A percentile compares a stretch with the other conserved stretches of the same genome.
These are phyloP conservation scores for Discostella stelligera DNA, from an alignment of 352 stramenopile species.

Conservation along the genomic window DNA sequence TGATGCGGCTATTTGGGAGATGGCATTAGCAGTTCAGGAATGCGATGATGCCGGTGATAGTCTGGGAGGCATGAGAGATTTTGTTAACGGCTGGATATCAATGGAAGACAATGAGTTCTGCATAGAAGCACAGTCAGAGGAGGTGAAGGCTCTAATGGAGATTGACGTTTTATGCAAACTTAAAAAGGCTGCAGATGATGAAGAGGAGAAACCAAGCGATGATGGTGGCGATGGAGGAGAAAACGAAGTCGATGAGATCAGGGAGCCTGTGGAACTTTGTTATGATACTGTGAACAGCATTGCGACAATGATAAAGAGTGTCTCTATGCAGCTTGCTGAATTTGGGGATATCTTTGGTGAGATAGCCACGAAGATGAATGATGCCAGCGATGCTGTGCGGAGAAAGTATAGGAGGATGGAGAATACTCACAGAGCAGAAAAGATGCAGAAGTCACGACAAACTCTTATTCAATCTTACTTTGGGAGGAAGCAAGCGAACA, in stretches of 20 bases:
- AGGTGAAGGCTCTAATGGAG: background rate
- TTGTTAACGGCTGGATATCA: background rate
- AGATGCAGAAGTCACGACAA: no score
- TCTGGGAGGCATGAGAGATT: background rate
- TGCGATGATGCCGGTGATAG: background rate
- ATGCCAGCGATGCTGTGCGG: background rate
- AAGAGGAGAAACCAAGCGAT: no score
- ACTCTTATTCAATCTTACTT: no score
- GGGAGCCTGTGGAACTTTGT: no score
- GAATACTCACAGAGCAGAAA: background rate
- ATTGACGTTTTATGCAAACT: slow-evolving; percentile 6
- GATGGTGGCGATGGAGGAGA: no score
- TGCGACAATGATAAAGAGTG: background rate
- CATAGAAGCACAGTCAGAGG: background rate
- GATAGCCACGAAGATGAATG: background rate
- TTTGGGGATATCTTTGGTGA: background rate
- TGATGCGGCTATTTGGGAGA: slow-evolving; percentile 7
- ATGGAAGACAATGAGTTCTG: slow-evolving; percentile 8
- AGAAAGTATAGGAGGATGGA: background rate
- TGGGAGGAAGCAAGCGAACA: no score
- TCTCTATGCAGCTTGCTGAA: background rate
- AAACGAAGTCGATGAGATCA: no score
- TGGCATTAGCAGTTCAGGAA: background rate
- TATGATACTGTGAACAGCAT: background rate
- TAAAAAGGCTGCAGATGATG: background rate